Evolutionary conservation across 768 basidiomycete species (phyloP).

Genomic region (Hydnomerulius pinastri): DNA sequence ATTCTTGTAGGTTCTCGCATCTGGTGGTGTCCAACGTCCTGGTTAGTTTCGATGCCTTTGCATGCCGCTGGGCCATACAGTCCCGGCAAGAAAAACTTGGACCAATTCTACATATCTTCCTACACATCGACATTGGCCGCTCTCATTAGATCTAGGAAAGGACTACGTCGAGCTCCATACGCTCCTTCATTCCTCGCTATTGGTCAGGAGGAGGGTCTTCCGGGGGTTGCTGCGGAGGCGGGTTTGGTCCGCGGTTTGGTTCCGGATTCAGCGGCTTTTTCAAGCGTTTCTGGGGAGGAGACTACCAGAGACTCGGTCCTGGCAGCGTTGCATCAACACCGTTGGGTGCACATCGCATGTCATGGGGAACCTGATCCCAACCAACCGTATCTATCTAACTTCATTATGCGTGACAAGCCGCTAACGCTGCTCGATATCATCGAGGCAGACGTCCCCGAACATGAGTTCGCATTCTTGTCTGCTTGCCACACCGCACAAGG

Average conservation of each 20-base stretch:
- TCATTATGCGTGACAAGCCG: slow-evolving; percentile 18
- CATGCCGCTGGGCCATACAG: slow-evolving; percentile 36
- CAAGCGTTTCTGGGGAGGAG: background rate
- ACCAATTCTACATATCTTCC: slow-evolving; percentile 1
- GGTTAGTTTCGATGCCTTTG: slow-evolving; percentile 31
- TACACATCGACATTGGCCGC: slow-evolving; percentile 2
- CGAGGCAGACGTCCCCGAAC: background rate
- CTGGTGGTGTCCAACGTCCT: slow-evolving; percentile 8
- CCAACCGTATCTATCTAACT: slow-evolving; percentile 21
- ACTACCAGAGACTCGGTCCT: background rate
- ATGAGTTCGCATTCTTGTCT: slow-evolving; percentile 23
- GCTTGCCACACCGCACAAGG: slow-evolving; percentile 29
- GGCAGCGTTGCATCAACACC: slow-evolving; percentile 9
- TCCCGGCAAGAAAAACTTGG: slow-evolving; percentile 7
- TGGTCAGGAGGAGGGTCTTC: background rate
- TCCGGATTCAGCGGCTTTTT: slow-evolving; percentile 3
- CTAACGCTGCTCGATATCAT: slow-evolving; percentile 9
- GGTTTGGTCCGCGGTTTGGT: background rate
- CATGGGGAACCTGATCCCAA: slow-evolving; percentile 34
- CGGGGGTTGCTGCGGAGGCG: background rate
- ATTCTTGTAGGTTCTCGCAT: slow-evolving; percentile 1
- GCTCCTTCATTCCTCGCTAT: slow-evolving; percentile 11
- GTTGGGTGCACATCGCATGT: slow-evolving; percentile 36
- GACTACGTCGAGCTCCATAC: background rate
- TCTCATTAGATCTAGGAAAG: background rate